Evolutionary conservation across 768 basidiomycete species (phyloP).

Genomic region (Antrodiella citrinella): DNA sequence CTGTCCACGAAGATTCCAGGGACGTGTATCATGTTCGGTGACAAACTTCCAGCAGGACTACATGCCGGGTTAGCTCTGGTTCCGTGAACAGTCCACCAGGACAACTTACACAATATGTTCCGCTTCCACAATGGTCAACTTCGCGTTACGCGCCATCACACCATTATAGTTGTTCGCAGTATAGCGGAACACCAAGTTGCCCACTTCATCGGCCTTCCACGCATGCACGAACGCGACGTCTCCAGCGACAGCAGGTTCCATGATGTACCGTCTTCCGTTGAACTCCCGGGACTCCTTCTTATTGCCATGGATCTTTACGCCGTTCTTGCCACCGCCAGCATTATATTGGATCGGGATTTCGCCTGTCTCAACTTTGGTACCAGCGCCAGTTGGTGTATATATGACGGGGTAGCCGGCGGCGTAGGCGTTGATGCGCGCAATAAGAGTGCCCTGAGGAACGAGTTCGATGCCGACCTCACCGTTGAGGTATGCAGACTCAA

Average conservation of each 20-base stretch:
- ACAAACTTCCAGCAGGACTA: slow-evolving; percentile 33
- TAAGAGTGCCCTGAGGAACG: slow-evolving; percentile 86
- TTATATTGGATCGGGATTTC: slow-evolving; percentile 73
- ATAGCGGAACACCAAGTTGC: slow-evolving; percentile 85
- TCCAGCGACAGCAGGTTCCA: slow-evolving; percentile 75
- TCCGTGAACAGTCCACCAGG: too few relatives aligned
- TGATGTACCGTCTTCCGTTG: slow-evolving; percentile 63
- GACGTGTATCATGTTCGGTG: slow-evolving; percentile 71
- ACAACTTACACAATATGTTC: slow-evolving; percentile 21
- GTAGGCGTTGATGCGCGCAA: slow-evolving; percentile 79
- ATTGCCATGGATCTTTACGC: slow-evolving; percentile 63
- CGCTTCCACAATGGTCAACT: slow-evolving; percentile 76
- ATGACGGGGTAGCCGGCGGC: slow-evolving; percentile 90
- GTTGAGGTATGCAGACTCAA: slow-evolving; percentile 68
- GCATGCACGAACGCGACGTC: slow-evolving; percentile 81
- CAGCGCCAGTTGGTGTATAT: slow-evolving; percentile 88
- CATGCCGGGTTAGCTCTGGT: too few relatives aligned
- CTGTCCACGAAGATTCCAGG: slow-evolving; percentile 84
- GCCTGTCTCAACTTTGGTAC: slow-evolving; percentile 72
- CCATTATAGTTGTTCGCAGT: slow-evolving; percentile 80
- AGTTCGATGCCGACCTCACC: slow-evolving; percentile 80
- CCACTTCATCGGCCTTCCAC: slow-evolving; percentile 86
- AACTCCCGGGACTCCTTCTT: slow-evolving; percentile 68
- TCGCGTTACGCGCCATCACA: slow-evolving; percentile 83
- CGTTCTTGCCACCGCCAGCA: slow-evolving; percentile 55